phyloP scores from a whole-genome alignment of 495 filamentous ascomycete genomes.

The Cryomyces antarcticus region DNA sequence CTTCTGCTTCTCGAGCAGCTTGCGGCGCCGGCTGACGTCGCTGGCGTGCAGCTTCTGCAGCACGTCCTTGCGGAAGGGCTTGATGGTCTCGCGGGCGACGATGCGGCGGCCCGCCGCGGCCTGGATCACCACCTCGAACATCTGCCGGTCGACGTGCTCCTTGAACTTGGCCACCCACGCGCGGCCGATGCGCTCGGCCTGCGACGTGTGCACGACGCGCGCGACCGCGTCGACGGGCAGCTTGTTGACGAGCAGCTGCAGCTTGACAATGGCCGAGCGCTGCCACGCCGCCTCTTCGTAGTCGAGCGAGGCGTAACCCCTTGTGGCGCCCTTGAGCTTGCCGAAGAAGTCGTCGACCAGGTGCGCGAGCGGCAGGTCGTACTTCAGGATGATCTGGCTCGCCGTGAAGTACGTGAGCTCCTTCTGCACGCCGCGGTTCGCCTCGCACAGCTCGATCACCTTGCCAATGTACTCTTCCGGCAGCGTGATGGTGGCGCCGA shows the following conservation, averaged over 20 bases:
- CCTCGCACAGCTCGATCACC: conserved; percentile 87
- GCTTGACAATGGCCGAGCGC: conserved; percentile 59
- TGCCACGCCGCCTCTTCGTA: conserved; percentile 90
- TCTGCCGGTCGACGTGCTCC: conserved; percentile 83
- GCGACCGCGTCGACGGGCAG: conserved; percentile 85
- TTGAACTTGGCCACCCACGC: conserved; percentile 94
- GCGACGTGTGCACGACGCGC: conserved; percentile 63
- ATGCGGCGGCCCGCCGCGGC: conserved; percentile 68
- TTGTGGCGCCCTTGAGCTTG: conserved; percentile 77
- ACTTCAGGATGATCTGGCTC: conserved; percentile 91
- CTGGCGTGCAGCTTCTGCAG: conserved; percentile 82
- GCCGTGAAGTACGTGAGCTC: conserved; percentile 76
- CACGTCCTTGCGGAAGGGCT: conserved; percentile 91
- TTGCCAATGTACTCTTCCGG: conserved; percentile 87
- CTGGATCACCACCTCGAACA: conserved; percentile 93
- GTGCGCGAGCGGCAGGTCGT: conserved; percentile 67
- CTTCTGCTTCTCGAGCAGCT: conserved; percentile 92
- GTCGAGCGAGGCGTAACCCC: conserved; percentile 68
- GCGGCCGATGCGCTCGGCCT: conserved; percentile 54
- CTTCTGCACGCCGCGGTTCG: conserved; percentile 68
- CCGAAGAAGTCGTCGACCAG: conserved; percentile 96
- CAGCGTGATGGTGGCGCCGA: conserved; percentile 68
- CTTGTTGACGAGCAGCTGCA: conserved; percentile 88
- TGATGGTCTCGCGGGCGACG: conserved; percentile 83
- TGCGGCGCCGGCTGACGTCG: conserved; percentile 62